A percentile compares a stretch with the other conserved stretches of the same genome.
Evolutionary conservation across 306 rosid genomes (phyloP).

Genomic region (Rosa rugosa): DNA sequence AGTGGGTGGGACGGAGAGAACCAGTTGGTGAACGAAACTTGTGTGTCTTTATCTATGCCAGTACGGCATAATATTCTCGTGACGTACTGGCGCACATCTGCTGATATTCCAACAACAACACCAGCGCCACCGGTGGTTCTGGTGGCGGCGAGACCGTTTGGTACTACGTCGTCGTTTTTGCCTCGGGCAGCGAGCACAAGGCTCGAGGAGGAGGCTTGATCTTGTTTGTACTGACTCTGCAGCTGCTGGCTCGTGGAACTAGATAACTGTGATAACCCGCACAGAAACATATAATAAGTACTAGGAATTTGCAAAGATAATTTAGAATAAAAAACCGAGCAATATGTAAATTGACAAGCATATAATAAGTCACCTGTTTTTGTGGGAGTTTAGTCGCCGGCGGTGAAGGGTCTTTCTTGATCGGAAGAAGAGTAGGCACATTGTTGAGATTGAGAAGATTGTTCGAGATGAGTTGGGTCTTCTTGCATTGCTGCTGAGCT

Average conservation of each 20-base stretch:
- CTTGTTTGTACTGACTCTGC: slow-evolving; percentile 54
- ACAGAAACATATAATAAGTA: slow-evolving; percentile 5
- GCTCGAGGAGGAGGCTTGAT: slow-evolving; percentile 16
- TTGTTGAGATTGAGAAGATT: slow-evolving; percentile 44
- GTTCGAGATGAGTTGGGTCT: slow-evolving; percentile 44
- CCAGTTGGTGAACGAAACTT: slow-evolving; percentile 42
- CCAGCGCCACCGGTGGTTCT: slow-evolving; percentile 32
- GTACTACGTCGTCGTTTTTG: slow-evolving; percentile 34
- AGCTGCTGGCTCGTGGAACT: slow-evolving; percentile 50
- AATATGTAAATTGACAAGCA: neutral
- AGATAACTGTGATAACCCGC: slow-evolving; percentile 48
- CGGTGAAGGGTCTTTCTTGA: slow-evolving; percentile 41
- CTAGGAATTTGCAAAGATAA: neutral
- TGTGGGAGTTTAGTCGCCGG: slow-evolving; percentile 37
- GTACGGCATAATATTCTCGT: slow-evolving; percentile 46
- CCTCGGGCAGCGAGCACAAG: slow-evolving; percentile 39
- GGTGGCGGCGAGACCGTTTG: slow-evolving; percentile 30
- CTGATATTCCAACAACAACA: slow-evolving; percentile 7
- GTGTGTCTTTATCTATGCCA: slow-evolving; percentile 37
- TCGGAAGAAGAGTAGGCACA: slow-evolving; percentile 45
- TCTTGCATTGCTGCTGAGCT: slow-evolving; percentile 50
- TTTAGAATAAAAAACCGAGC: neutral
- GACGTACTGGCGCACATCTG: slow-evolving; percentile 51
- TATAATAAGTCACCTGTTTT: slow-evolving; percentile 35
- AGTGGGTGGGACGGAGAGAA: slow-evolving; percentile 60